A percentile compares a stretch with the other conserved stretches of the same genome.
Evolutionary conservation across 257 asterid species (phyloP).

Genomic region (Capsicum baccatum): DNA sequence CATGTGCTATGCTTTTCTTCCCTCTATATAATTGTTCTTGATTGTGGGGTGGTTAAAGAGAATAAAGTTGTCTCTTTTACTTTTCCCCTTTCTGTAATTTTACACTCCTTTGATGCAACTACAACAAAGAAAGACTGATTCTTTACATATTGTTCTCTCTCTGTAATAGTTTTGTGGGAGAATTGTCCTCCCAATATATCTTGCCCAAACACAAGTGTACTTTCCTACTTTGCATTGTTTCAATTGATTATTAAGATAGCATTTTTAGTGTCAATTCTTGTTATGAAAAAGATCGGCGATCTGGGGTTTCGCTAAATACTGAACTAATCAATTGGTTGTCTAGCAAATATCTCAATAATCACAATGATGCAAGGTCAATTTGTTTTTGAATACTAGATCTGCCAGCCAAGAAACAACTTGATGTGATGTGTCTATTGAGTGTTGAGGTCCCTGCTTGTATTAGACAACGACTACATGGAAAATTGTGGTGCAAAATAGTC

Average conservation of each 20-base stretch:
- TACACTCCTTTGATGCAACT: slow-evolving; percentile 43
- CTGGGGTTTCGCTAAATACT: not conserved
- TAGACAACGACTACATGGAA: not conserved
- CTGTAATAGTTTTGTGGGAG: slow-evolving; percentile 34
- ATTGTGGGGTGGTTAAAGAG: slow-evolving; percentile 57
- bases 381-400: not conserved
- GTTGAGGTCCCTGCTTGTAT: not conserved
- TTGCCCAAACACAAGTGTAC: slow-evolving; percentile 32
- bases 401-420: slow-evolving; percentile 5
- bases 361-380: not conserved
- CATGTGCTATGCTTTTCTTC: slow-evolving; percentile 42
- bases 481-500: slow-evolving; percentile 5
- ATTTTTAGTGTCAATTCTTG: not conserved
- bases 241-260: not conserved
- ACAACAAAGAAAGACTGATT: slow-evolving; percentile 47
- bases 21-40: slow-evolving; percentile 51
- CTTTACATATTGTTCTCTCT: slow-evolving; percentile 41
- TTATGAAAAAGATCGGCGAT: not conserved
- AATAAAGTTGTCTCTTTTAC: slow-evolving; percentile 77
- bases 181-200: slow-evolving; percentile 32
- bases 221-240: not conserved
- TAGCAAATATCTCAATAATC: not conserved
- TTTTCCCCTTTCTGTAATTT: slow-evolving; percentile 53
- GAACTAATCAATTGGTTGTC: not conserved
- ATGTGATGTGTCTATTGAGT: not conserved